Evolutionary conservation across 306 rosid genomes (phyloP).

Genomic region (Echinosophora koreensis): DNA sequence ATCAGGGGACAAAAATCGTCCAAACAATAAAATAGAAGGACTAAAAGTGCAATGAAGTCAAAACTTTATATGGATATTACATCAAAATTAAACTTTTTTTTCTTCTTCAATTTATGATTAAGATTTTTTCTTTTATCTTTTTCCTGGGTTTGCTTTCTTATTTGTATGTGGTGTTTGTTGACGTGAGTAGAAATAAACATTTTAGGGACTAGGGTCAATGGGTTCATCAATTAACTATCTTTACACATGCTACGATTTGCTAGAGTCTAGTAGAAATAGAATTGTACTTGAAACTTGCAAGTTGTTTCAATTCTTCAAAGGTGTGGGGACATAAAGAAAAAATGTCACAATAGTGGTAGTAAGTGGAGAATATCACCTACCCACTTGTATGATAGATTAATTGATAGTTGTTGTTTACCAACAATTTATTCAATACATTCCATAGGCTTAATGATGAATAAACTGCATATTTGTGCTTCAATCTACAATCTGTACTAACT

Average conservation of each 20-base stretch:
- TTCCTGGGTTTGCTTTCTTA: not conserved
- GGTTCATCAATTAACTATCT: conserved; percentile 35
- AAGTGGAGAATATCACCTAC: conserved; percentile 55
- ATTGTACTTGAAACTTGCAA: conserved; percentile 41
- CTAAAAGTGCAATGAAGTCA: too few relatives aligned
- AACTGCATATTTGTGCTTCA: conserved; percentile 30
- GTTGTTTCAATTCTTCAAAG: conserved; percentile 41
- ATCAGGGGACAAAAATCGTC: too few relatives aligned
- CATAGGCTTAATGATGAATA: not conserved
- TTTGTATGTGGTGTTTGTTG: conserved; percentile 25
- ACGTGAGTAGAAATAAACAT: conserved; percentile 14
- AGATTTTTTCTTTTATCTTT: not conserved
- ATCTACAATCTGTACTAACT: conserved; percentile 42
- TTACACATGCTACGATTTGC: not conserved
- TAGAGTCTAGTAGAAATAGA: not conserved
- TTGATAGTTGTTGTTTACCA: conserved; percentile 52
- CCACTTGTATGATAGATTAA: conserved; percentile 41
- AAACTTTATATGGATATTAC: too few relatives aligned
- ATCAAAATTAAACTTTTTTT: too few relatives aligned
- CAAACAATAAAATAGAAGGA: too few relatives aligned
- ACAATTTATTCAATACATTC: conserved; percentile 38
- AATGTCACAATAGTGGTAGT: conserved; percentile 57
- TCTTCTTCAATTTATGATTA: not conserved
- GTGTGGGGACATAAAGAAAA: conserved; percentile 55
- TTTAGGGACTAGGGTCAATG: conserved; percentile 12